Conservation (phyloP, 2,329 filamentous ascomycete species). For the Aspergillus sp. region DNA sequence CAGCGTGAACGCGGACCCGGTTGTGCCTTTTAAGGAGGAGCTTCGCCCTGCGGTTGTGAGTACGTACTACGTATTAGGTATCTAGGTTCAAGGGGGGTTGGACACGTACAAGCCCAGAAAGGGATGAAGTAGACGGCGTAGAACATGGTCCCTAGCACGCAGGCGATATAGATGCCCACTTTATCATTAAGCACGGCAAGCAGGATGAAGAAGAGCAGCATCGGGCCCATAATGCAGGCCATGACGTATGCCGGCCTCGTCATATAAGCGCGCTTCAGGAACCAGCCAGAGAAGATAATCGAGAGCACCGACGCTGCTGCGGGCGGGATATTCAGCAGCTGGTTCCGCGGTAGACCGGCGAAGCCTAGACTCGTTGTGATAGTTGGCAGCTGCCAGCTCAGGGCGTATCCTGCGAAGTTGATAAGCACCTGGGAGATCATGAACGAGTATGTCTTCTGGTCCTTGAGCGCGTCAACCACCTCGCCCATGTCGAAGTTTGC, state of each 20-base stretch:
- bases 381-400: constrained; percentile 15
- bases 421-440: constrained; percentile 16
- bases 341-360: constrained; percentile 15
- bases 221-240: constrained; percentile 11
- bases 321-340: constrained; percentile 14
- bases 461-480: constrained; percentile 11
- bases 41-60: neutral
- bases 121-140: constrained; percentile 16
- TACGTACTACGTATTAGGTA: neutral
- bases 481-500: constrained; percentile 11
- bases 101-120: constrained; percentile 17
- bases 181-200: constrained; percentile 2
- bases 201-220: constrained; percentile 14
- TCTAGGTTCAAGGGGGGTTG: neutral
- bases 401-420: constrained; percentile 15
- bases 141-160: constrained; percentile 17
- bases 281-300: constrained; percentile 15
- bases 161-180: constrained; percentile 13
- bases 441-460: constrained; percentile 14
- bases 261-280: constrained; percentile 12
- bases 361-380: constrained; percentile 18
- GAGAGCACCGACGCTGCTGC: constrained; percentile 9
- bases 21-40: constrained; percentile 11
- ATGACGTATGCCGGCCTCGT: constrained; percentile 16
- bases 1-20: constrained; percentile 11